Percentiles rank a stretch among this genome's conserved stretches.
These are phyloP conservation scores for Trypanosoma brucei DNA, from an alignment of 208 protist species.

Conservation along the genomic window DNA sequence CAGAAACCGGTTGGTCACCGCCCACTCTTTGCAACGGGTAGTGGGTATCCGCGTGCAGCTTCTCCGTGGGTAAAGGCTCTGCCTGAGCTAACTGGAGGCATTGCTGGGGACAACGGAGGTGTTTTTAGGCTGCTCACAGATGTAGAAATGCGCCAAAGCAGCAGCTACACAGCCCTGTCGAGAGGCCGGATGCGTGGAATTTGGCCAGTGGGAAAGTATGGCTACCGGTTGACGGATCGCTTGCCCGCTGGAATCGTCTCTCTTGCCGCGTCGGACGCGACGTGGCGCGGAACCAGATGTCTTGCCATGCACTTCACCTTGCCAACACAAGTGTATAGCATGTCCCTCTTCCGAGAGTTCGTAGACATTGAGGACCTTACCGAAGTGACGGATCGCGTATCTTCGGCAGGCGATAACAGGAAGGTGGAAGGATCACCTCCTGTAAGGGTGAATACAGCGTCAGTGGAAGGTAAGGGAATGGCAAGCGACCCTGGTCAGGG, in stretches of 20 bases:
- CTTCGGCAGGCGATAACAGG: no score
- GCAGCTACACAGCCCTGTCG: constrained; percentile 30
- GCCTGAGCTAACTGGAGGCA: constrained; percentile 24
- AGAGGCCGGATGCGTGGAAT: constrained; percentile 12
- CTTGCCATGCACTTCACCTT: constrained; percentile 74
- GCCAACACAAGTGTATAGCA: constrained; percentile 33
- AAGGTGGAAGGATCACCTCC: no score
- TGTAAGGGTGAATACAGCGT: not conserved
- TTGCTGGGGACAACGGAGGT: constrained; percentile 2
- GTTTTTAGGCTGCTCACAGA: constrained; percentile 26
- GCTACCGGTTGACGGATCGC: constrained; percentile 53
- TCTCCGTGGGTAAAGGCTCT: constrained; percentile 62
- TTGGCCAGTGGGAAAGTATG: constrained; percentile 63
- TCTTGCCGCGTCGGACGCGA: constrained; percentile 16
- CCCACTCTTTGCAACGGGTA: constrained; percentile 15
- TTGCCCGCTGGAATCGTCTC: constrained; percentile 61
- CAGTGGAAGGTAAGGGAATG: not conserved
- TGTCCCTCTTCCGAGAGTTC: constrained; percentile 57
- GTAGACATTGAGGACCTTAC: constrained; percentile 20
- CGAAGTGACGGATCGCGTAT: not conserved
- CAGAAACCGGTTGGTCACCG: not conserved
- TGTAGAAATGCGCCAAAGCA: constrained; percentile 29
- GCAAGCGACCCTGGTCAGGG: not conserved
- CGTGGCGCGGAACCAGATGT: constrained; percentile 18
- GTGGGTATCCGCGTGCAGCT: constrained; percentile 22